Base-by-base conservation (phyloP, 83 land plant genomes). In the Picea abies region DNA sequence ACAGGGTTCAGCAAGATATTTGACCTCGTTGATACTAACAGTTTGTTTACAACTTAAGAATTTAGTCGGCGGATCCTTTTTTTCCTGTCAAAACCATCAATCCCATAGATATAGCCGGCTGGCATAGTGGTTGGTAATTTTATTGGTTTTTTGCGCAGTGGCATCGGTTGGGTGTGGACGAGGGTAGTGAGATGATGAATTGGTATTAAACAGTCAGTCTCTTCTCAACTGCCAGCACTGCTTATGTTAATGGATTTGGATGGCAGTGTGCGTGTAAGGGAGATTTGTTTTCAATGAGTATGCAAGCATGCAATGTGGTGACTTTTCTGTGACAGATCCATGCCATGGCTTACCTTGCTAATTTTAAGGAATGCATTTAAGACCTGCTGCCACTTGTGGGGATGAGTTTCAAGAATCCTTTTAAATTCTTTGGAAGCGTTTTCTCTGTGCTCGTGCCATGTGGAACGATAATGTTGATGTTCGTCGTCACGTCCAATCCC, bases 401-500 rank as follows among this genome's bases (percentile, higher is more conserved):
- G 96, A 60, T 86, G 61, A 26, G 90, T 83, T 47, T 95, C 95
- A 63, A 97, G 19, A 60, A 93, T 83, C 77, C 81, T 86, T 72
- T 83, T 86, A 71, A 97, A 91, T 66, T 83, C 84, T 76, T 60
- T 76, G 60, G 96, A 83, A 37, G 90, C 85, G 3, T 75, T 47
- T 22, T 93, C 96, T 86, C 99, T 92, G 75, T 93, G 91, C 81
- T 92, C 88, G 66, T 95, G 99, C 99, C 99, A 97, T 68, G 90
- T 79, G 12, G 96, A 93, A 79, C 86, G 84, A 60, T 62, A 79
- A 81, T 86, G 93, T 41, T 76, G 77, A 60, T 63, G 86, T 47
- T 82, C 90, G 29, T n/a, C 37, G 5, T 93, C 95, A 35, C 71
- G 84, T 3, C 15, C 60, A 56, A 56, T 56, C 60, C 60, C 60